Evolutionary conservation across 371 early-diverging fungal species (phyloP), one percentile per base, ranked within the genome.

Genomic region (Conidiobolus incongruus): DNA sequence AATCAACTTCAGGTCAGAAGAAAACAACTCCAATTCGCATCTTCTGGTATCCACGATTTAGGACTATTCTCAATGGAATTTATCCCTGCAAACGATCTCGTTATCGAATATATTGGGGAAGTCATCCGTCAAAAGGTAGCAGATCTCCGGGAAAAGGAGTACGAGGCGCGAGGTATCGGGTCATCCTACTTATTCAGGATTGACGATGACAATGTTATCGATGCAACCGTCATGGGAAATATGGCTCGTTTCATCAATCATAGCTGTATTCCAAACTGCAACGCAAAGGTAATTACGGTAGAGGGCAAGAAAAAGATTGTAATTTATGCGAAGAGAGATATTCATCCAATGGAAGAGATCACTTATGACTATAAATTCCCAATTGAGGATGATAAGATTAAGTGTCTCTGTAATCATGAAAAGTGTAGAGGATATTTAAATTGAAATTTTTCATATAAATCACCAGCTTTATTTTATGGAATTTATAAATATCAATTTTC

Each of bases 281-380:
- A 68, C 54, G 96, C 98, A 24, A 81, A 83, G 53, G 77, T 88
- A 43, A 85, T 87, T 46, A 75, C 72, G 0, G 72, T 81, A 1
- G 86, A 84, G 34, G 81, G 82, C 16, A 68, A 75, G 28, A 88
- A 88, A 54, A 81, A 81, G 53, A 93, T 98, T 50, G 80, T 78
- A n/a, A 87, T 91, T 43, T 88, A 83, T 55, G 85, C 89, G 32
- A 77, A 77, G 53, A 65, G 75, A 13, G 78, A 86, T 50, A 89
- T 95, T 51, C 69, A 76, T 42, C 75, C 70, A 38, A 91, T 87
- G 28, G 95, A 98, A 54, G 99, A 98, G 59, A 83, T 98, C 45
- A 96, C 98, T 0, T 96, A 96, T 52, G 92, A 98, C 59, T 98
- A 98, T 70, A 90, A 96, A 70, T 94, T 92, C 62, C 92, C 90